Base-by-base conservation (phyloP, 768 basidiomycete species). In the Lactarius sanguifluus region DNA sequence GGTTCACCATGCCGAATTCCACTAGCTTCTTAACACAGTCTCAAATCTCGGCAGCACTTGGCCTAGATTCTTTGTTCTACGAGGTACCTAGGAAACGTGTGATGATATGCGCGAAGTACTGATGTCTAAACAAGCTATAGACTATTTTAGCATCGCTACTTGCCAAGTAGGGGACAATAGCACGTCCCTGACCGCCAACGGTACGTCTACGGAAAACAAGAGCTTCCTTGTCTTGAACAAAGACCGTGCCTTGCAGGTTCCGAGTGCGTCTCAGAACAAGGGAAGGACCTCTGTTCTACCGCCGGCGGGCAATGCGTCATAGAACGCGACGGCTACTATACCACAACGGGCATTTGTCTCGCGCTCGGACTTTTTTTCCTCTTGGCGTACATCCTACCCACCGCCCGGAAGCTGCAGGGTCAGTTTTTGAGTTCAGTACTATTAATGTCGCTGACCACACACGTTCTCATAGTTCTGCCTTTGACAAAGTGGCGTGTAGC, bases 31-130 rank as follows among this genome's bases (percentile, higher is more conserved):
- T 47, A 98, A 98, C 75, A 99, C 97, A 7, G 92, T 97, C 71
- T 85, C 89, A 18, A 99, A 99, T 75, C 85, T 99, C 71, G 97
- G 97, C 43, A 94, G 96, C n/a, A 98, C 96, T 3, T 98, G 97
- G 96, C 97, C 97, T 7, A 88, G 91, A 72, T 97, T 88, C 79
- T 96, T 98, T 73, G 89, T 99, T 47, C 81, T 99, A 20, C 92
- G 94, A 80, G 94, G 92, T 84, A 38, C 71, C 64, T 41, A 16
- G 16, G 1, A 8, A 1, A 28, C 23, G 1, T 59, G 54, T 34
- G 16, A 36, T 20, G 57, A 47, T 25, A 28, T 25, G 10, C 25
- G 28, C 34, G 36, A 12, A 54, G 45, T 23, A 70, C 73, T 65
- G 71, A 57, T 71, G 18, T 1, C 66, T 8, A n/a, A 36, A 47